Evolutionary conservation across 2,329 filamentous ascomycete species (phyloP), one percentile per base, ranked within the genome.

Genomic region (Pseudogymnoascus destructans): DNA sequence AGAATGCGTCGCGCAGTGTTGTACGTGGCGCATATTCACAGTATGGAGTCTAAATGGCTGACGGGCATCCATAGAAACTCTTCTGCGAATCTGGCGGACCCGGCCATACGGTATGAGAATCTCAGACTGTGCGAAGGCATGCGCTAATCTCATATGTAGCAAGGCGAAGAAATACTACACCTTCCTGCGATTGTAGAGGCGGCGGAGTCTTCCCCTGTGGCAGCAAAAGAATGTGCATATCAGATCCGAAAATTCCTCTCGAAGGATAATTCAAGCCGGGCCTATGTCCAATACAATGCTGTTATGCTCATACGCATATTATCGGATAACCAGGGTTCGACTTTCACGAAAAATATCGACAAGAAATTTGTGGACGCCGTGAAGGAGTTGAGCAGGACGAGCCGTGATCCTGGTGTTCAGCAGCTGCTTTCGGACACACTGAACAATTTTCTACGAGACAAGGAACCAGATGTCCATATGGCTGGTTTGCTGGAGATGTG

Each of bases 281-380:
- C 88, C 8, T 83, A 87, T 66, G 83, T 85, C 64, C 92, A 97
- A 72, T 97, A 96, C 78, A 96, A 97, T 73, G 86, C 89, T 62
- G 84, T 97, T 67, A 97, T 97, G 93, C 80, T 98, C 59, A 78
- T 95, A 64, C 86, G 92, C 61, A 98, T 98, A 67, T 76, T 98
- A 63, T 79, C 84, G 65, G 91, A 97, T 71, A 96, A 98, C 70
- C 93, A 93, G 0, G 92, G 92, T 27, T 79, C 80, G 57, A 89
- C 84, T 1, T 98, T 98, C 68, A 95, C 92, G n/a, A 81, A 87
- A 64, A 91, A 95, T 70, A 72, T 97, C 40, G 91, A 96, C 71
- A 79, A 84, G 67, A 89, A 89, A 66, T 97, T 96, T 68, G 81
- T 87, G 57, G 79, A 85, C 40, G 83, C 83, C 0, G 73, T 87